A percentile compares a stretch with the other conserved stretches of the same genome.
These are phyloP conservation scores for Gomphus bonarii DNA, from an alignment of 1,284 basidiomycete genomes.

Conservation along the genomic window DNA sequence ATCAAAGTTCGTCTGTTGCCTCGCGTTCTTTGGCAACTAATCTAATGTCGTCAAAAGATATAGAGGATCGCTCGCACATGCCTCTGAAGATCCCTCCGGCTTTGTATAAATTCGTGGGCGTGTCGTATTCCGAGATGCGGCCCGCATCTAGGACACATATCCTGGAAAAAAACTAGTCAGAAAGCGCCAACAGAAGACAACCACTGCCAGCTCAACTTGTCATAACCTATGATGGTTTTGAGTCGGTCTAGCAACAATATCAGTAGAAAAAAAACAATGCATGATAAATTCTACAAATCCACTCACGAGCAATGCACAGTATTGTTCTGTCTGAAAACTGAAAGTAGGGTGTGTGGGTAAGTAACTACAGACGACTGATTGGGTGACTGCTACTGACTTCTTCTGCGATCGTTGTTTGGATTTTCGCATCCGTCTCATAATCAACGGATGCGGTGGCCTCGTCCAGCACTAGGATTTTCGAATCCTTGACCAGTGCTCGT, in stretches of 20 bases:
- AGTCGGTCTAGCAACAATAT: constrained; percentile 2
- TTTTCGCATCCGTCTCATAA: constrained; percentile 76
- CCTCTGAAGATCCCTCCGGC: constrained; percentile 55
- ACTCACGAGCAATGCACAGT: constrained; percentile 67
- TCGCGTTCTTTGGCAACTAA: constrained; percentile 17
- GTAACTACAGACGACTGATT: neutral
- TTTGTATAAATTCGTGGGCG: constrained; percentile 55
- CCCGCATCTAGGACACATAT: constrained; percentile 72
- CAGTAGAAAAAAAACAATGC: neutral
- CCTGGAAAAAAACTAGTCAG: constrained; percentile 49
- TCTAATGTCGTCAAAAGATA: constrained; percentile 56
- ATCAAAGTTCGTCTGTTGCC: no score
- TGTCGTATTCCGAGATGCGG: constrained; percentile 59
- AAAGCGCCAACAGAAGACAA: constrained; percentile 34
- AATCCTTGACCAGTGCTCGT: constrained; percentile 70
- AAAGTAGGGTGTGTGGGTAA: neutral
- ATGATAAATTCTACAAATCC: neutral
- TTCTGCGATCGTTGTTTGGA: constrained; percentile 76
- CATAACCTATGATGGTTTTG: constrained; percentile 11
- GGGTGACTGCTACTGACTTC: constrained; percentile 28
- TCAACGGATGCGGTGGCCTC: constrained; percentile 75
- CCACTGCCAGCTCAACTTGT: neutral
- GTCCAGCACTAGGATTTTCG: constrained; percentile 69
- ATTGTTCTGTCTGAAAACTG: constrained; percentile 68
- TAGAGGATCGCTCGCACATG: constrained; percentile 65